Conservation (phyloP, 169 alveolate species). For the Besnoitia besnoiti region DNA sequence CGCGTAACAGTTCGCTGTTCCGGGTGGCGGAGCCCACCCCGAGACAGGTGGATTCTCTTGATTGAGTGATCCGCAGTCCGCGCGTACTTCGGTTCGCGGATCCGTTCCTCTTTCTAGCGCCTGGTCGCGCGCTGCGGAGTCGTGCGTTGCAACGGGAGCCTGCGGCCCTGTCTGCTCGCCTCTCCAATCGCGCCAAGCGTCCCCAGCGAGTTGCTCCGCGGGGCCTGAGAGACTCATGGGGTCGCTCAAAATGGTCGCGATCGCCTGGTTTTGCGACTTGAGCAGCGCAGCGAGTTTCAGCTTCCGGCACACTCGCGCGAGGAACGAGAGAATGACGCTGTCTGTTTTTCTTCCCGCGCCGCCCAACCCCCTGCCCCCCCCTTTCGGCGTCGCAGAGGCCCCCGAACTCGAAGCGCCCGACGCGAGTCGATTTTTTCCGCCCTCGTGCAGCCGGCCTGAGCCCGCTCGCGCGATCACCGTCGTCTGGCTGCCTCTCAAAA, state of each 20-base stretch:
- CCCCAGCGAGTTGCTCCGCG: neutral
- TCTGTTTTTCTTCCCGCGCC: neutral
- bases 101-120: neutral
- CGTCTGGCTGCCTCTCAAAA: neutral
- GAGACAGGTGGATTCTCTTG: no score
- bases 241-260: neutral
- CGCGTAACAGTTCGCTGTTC: no score
- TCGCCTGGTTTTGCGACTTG: neutral
- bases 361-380: neutral
- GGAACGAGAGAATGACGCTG: neutral
- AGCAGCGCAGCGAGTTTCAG: neutral
- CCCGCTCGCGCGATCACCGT: neutral
- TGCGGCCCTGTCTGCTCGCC: no score
- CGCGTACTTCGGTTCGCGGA: neutral
- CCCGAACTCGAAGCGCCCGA: neutral
- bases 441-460: neutral
- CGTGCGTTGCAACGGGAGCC: no score
- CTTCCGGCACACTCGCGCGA: neutral
- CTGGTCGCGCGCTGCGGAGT: neutral
- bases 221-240: neutral
- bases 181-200: no score
- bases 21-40: no score
- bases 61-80: no score
- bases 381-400: neutral
- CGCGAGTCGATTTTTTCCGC: neutral